Evolutionary conservation across 306 rosid species (phyloP), one percentile per base, ranked within the genome.

Genomic region (Casuarina cunninghamiana): DNA sequence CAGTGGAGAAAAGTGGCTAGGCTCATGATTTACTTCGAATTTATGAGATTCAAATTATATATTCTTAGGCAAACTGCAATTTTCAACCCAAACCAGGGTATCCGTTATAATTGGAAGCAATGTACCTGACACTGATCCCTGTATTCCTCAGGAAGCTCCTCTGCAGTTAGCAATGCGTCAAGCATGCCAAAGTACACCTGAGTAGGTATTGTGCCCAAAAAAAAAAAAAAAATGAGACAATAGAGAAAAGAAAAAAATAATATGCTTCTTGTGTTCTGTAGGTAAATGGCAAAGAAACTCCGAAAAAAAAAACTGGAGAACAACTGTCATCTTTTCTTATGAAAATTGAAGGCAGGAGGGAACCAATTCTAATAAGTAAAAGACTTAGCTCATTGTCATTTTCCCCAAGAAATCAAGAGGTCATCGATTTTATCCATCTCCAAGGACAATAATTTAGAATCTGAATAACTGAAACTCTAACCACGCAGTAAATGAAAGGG

Each of bases 181-280:
- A 96, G 99, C 99, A 96, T 96, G 83, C 99, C 99, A 74, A 96
- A 96, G 84, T 93, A 96, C 65, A 91, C 99, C 99, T 96, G 87
- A 77, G 80, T 10, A 57, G 39, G 82, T 53, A 77, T 41, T 66
- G 16, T 41, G 48, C 26, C 12, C 26, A 2, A 3, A 7, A 16
- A 21, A 21, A 21, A 21, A 21, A 17, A 58, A 26, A 39, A 4
- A 66, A n/a, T 16, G 48, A 66, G 21, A 38, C 16, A 75, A 49
- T 26, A 43, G 16, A 45, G 67, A 62, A 70, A 54, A 84, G 73
- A 81, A 79, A 85, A 75, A 45, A 79, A 83, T 66, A 63, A 53
- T 37, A 19, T 49, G 66, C 70, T 73, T 78, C 62, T 43, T 37
- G 57, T 72, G 60, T 73, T 71, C 72, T 45, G 65, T 82, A 75